A percentile compares a stretch with the other conserved stretches of the same genome.
These are phyloP conservation scores for Quercus bicolor DNA, from an alignment of 306 rosid species.

Conservation along the genomic window DNA sequence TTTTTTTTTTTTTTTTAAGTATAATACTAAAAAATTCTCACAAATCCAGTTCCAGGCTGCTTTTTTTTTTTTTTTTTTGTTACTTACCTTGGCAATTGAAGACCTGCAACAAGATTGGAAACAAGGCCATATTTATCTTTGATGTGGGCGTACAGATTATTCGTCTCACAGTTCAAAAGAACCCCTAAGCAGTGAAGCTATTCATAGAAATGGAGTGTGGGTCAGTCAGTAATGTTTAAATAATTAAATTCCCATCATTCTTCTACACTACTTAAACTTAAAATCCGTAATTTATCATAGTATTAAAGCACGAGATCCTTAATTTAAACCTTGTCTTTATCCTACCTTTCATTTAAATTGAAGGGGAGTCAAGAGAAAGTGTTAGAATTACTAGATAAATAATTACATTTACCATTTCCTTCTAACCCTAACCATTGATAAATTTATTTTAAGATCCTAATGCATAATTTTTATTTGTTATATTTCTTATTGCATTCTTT, in stretches of 20 bases:
- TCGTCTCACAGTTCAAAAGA: slow-evolving; percentile 61
- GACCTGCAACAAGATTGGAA: slow-evolving; percentile 70
- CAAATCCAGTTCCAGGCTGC: not conserved
- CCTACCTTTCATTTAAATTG: too few relatives aligned
- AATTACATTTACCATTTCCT: not conserved
- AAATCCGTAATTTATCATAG: too few relatives aligned
- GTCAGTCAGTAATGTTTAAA: not conserved
- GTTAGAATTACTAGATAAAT: too few relatives aligned
- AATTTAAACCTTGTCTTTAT: too few relatives aligned
- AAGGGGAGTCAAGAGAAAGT: too few relatives aligned
- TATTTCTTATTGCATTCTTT: not conserved
- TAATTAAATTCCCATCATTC: not conserved
- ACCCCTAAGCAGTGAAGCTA: slow-evolving; percentile 87
- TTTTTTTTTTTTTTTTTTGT: not conserved
- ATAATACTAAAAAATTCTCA: not conserved
- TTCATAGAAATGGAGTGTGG: slow-evolving; percentile 16
- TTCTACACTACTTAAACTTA: too few relatives aligned
- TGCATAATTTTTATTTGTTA: not conserved
- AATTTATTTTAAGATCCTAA: not conserved
- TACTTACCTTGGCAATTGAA: slow-evolving; percentile 78
- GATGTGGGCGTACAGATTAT: slow-evolving; percentile 46
- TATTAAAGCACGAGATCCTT: too few relatives aligned
- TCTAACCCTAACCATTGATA: not conserved
- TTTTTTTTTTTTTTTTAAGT: too few relatives aligned
- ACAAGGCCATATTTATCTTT: slow-evolving; percentile 49